phyloP scores from a whole-genome alignment of 768 basidiomycete species.

The Mycena capillaripes region DNA sequence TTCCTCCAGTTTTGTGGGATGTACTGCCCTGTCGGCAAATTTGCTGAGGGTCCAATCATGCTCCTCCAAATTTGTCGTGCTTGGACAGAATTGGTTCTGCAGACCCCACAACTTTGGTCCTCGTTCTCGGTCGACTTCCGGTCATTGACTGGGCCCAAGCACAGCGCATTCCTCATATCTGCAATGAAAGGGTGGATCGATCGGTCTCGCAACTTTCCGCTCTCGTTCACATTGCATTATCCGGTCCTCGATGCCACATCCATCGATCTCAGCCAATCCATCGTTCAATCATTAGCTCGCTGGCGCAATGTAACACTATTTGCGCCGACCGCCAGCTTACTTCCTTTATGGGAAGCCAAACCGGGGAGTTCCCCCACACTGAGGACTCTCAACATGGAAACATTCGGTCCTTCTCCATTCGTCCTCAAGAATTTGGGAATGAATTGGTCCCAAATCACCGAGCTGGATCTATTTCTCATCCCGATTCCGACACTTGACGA shows the following conservation, averaged over 20 bases:
- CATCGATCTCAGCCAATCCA: slow-evolving; percentile 15
- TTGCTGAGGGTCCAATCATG: slow-evolving; percentile 52
- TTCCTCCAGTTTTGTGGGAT: slow-evolving; percentile 55
- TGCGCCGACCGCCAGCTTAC: slow-evolving; percentile 47
- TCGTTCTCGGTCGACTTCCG: slow-evolving; percentile 54
- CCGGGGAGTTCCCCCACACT: slow-evolving; percentile 46
- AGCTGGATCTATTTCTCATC: slow-evolving; percentile 52
- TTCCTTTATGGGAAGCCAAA: slow-evolving; percentile 40
- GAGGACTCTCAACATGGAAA: slow-evolving; percentile 48
- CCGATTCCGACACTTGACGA: slow-evolving; percentile 53
- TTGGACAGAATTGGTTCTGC: slow-evolving; percentile 57
- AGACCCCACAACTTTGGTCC: slow-evolving; percentile 63
- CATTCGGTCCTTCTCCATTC: slow-evolving; percentile 43
- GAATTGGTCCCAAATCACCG: slow-evolving; percentile 57
- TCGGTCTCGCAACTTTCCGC: slow-evolving; percentile 45
- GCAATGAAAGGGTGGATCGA: slow-evolving; percentile 52
- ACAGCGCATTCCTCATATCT: slow-evolving; percentile 36
- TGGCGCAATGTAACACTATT: slow-evolving; percentile 54
- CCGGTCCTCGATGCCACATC: slow-evolving; percentile 24
- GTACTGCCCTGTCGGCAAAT: slow-evolving; percentile 46
- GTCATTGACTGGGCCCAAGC: slow-evolving; percentile 29
- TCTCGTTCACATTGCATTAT: slow-evolving; percentile 30
- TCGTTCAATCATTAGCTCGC: slow-evolving; percentile 38
- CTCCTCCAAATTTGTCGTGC: slow-evolving; percentile 55
- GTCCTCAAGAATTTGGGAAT: slow-evolving; percentile 45